Evolutionary conservation across 768 basidiomycete genomes (phyloP), one percentile per base, ranked within the genome.

Genomic region (Tephrocybe sp.): DNA sequence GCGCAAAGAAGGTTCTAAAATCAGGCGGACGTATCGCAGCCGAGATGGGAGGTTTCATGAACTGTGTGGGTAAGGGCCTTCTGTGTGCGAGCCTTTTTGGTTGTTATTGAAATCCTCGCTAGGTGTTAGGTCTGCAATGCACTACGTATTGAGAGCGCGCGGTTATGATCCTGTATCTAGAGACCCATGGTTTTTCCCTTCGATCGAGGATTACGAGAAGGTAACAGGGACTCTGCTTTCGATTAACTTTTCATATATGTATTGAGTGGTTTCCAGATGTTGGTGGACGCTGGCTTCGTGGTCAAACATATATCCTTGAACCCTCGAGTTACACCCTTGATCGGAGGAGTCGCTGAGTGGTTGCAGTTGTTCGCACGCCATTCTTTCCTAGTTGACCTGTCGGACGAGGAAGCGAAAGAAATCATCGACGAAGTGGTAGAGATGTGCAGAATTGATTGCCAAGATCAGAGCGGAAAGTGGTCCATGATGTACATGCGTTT

Each of bases 101-200:
- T 5, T 9, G 13, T 1, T 7, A n/a, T 11, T n/a, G 32, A 38
- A 41, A 15, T 43, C 35, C 16, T 9, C 18, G n/a, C 47, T 70
- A 87, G 89, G 87, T 7, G 64, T 91, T 22, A 70, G 89, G 47
- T 64, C 69, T 13, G 77, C 79, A 4, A 56, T 93, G 13, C 73
- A 90, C 53, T 60, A 71, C 9, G 81, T 77, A 0, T 64, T 86
- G 31, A 68, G 67, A 47, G 64, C 66, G 25, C 71, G 75, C 22
- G 86, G 87, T 0, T 64, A 82, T 47, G 73, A 90, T 63, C 80
- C 89, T 9, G 65, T 67, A 8, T 59, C 65, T 9, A 62, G 82
- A 35, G 91, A 94, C 60, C 92, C 92, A 0, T 93, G 89, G 89
- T 91, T 82, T 69, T 92, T 91, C 61, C 92, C 92, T 4, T 84